These are phyloP conservation scores for Neopestalotiopsis sp. DNA, from an alignment of 2,329 filamentous ascomycete genomes.

Conservation along the genomic window DNA sequence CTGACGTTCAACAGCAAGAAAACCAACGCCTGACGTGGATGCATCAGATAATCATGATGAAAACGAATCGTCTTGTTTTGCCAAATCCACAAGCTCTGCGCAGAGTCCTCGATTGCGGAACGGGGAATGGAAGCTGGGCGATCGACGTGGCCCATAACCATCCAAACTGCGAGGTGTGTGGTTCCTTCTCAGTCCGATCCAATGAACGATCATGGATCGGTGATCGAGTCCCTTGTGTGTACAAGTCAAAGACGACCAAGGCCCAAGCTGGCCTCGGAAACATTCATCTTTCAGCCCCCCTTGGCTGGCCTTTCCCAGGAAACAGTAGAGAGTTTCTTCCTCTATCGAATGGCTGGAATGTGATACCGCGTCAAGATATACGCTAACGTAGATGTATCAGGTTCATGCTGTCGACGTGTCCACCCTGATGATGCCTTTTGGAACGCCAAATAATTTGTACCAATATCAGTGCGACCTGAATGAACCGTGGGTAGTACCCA, in stretches of 20 bases:
- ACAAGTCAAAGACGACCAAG: no score
- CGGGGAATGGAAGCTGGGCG: slow-evolving; percentile 72
- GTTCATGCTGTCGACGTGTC: slow-evolving; percentile 76
- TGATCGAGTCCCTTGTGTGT: slow-evolving; percentile 3
- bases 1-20: slow-evolving; percentile 60
- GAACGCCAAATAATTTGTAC: slow-evolving; percentile 59
- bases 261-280: no score
- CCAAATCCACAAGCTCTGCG: slow-evolving; percentile 61
- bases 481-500: slow-evolving; percentile 51
- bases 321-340: no score
- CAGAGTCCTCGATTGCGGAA: slow-evolving; percentile 75
- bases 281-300: no score
- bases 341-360: no score
- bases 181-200: background rate
- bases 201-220: slow-evolving; percentile 12
- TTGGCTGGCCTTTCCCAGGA: no score
- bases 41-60: slow-evolving; percentile 65
- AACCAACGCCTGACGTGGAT: slow-evolving; percentile 67
- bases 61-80: slow-evolving; percentile 73
- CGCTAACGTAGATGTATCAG: slow-evolving; percentile 43
- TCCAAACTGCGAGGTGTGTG: slow-evolving; percentile 66
- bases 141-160: slow-evolving; percentile 69
- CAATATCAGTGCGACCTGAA: slow-evolving; percentile 78
- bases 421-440: slow-evolving; percentile 50
- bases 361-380: no score